Percentiles rank a stretch among this genome's conserved stretches.
These are phyloP conservation scores for Solioccasus polychromus DNA, from an alignment of 768 basidiomycete genomes.

Conservation along the genomic window DNA sequence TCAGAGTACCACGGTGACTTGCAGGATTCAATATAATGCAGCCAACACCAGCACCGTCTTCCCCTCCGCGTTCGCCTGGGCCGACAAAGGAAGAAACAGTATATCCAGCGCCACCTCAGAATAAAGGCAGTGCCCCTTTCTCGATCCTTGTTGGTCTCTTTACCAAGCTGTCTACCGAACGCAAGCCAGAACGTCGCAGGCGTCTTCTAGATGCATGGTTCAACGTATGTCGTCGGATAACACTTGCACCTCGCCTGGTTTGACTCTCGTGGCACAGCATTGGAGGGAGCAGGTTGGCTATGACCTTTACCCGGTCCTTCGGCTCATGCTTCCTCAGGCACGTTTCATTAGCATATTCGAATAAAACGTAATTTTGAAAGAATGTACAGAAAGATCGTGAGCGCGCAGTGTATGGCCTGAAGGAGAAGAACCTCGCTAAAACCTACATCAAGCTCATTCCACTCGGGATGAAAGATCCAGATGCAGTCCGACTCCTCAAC, in stretches of 20 bases:
- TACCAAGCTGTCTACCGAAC: conserved; percentile 67
- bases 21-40: conserved; percentile 42
- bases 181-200: conserved; percentile 70
- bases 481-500: conserved; percentile 77
- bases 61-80: conserved; percentile 47
- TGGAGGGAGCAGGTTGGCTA: conserved; percentile 86
- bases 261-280: conserved; percentile 44
- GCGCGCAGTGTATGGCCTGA: conserved; percentile 87
- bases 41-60: conserved; percentile 65
- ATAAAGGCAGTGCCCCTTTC: conserved; percentile 68
- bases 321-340: conserved; percentile 88
- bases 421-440: conserved; percentile 93
- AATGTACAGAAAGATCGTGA: conserved; percentile 83
- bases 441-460: conserved; percentile 89
- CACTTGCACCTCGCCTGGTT: background rate
- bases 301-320: conserved; percentile 87
- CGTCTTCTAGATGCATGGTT: conserved; percentile 78
- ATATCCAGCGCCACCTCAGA: conserved; percentile 60
- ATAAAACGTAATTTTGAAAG: background rate
- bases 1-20: no score
- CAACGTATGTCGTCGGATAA: conserved; percentile 48
- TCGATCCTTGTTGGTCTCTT: conserved; percentile 68
- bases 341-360: conserved; percentile 5
- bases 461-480: conserved; percentile 73
- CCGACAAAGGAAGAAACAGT: conserved; percentile 20